A percentile compares a stretch with the other conserved stretches of the same genome.
Evolutionary conservation across 257 asterid genomes (phyloP).

Genomic region (Primulina huaijiensis): DNA sequence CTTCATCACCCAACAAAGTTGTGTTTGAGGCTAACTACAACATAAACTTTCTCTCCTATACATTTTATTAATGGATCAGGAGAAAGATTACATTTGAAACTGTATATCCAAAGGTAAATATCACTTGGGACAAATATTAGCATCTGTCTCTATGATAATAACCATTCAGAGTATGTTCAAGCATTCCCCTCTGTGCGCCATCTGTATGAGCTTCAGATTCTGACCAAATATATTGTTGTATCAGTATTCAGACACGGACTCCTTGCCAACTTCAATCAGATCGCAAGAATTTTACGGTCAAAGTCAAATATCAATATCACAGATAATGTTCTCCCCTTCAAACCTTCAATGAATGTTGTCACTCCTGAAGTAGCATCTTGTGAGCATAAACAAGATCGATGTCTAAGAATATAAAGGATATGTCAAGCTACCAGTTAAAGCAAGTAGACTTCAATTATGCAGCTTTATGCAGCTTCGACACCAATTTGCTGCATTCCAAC

Average conservation of each 20-base stretch:
- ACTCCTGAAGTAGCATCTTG: constrained; percentile 29
- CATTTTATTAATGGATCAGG: constrained; percentile 29
- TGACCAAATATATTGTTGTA: constrained; percentile 24
- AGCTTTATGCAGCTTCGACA: constrained; percentile 3
- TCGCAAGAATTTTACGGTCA: constrained; percentile 21
- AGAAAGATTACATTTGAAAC: constrained; percentile 20
- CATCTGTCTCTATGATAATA: constrained; percentile 29
- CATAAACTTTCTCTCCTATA: constrained; percentile 17
- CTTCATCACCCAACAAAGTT: too few relatives aligned
- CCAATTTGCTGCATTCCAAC: constrained; percentile 32
- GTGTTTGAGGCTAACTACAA: too few relatives aligned
- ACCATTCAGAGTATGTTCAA: constrained; percentile 25
- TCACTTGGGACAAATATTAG: constrained; percentile 18
- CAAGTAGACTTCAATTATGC: constrained; percentile 23
- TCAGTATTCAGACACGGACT: constrained; percentile 17
- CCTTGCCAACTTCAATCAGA: constrained; percentile 23
- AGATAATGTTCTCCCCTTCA: neutral
- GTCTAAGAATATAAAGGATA: neutral
- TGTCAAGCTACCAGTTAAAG: constrained; percentile 31
- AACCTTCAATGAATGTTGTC: constrained; percentile 23
- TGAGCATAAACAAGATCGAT: neutral
- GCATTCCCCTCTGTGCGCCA: constrained; percentile 9
- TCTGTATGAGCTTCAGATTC: constrained; percentile 13
- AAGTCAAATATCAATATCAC: neutral
- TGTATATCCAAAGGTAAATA: constrained; percentile 22